phyloP scores from a whole-genome alignment of 805 yeast genomes.

The Ogataea zsoltii region DNA sequence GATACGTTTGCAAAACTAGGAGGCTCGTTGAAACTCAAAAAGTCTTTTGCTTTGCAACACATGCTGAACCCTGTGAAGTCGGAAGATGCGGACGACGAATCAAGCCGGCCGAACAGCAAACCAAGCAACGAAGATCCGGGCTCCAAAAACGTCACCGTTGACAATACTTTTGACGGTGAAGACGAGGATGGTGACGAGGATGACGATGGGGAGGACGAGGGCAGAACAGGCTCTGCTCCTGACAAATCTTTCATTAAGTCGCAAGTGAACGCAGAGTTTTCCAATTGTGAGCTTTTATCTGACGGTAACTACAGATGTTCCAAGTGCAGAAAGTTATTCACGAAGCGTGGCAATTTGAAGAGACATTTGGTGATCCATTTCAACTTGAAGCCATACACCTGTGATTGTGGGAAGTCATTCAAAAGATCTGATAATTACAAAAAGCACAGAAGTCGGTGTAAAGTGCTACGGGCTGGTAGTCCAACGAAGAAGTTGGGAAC shows the following conservation, averaged over 20 bases:
- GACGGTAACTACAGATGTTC: slow-evolving; percentile 24
- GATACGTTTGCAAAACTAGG: slow-evolving; percentile 1
- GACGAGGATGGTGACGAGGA: slow-evolving; percentile 10
- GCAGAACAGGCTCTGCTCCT: background rate
- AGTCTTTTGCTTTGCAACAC: slow-evolving; percentile 2
- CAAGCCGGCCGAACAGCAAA: background rate
- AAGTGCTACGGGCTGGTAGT: slow-evolving; percentile 4
- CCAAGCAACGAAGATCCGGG: background rate
- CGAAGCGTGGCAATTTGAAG: slow-evolving; percentile 28
- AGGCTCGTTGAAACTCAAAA: slow-evolving; percentile 5
- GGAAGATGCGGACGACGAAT: background rate
- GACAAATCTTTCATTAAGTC: slow-evolving; percentile 11
- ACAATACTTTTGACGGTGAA: background rate
- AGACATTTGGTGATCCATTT: slow-evolving; percentile 28
- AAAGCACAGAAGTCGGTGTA: slow-evolving; percentile 24
- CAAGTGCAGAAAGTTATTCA: slow-evolving; percentile 22
- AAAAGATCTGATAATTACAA: slow-evolving; percentile 29
- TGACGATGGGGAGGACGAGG: slow-evolving; percentile 6
- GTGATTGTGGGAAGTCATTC: slow-evolving; percentile 28
- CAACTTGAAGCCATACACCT: slow-evolving; percentile 25
- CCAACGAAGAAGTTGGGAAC: background rate
- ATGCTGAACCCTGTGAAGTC: background rate
- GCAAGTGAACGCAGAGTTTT: slow-evolving; percentile 24
- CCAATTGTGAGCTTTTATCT: slow-evolving; percentile 19
- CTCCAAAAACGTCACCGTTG: background rate